Base-by-base conservation (phyloP, 768 basidiomycete species). In the Punctularia strigosozonata region DNA sequence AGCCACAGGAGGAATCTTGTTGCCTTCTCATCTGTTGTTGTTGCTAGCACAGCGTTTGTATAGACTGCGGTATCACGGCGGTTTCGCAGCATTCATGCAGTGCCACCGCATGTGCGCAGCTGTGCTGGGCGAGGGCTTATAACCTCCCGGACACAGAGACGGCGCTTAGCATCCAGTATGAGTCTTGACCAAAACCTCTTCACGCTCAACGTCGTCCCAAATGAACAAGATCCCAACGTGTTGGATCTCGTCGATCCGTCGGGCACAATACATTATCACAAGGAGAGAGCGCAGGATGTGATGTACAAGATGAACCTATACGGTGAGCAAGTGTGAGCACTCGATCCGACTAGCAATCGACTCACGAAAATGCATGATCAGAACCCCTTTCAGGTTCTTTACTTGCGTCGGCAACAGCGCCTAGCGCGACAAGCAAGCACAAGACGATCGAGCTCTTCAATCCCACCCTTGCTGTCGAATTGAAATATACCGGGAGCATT, bases 141-240 rank as follows among this genome's bases (percentile, higher is more conserved):
- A n/a, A n/a, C n/a, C n/a, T n/a, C n/a, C n/a, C n/a, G n/a, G n/a
- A n/a, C n/a, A n/a, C n/a, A n/a, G n/a, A n/a, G n/a, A n/a, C n/a
- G n/a, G n/a, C n/a, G n/a, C n/a, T n/a, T 15, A 14, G 4, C 5
- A n/a, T 33, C 6, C 20, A 14, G 26, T 12, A 88, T 88, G 86
- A 84, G 83, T 52, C 63, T 90, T 39, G 86, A 89, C 56, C 72
- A 85, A 56, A 89, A 88, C 54, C 63, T 90, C 8, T 90, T 89
- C 62, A 89, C 87, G 3, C 75, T 90, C 39, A 58, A 70, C 46
- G 60, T 87, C 40, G 68, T 70, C 0, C 73, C 73, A 4, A 73
- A 71, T 53, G 58, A 73, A 42, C 69, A 76, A 26, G 68, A 77
- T 45, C 68, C 72, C 8, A 63, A 65, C 47, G 71, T 80, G 14